These are phyloP conservation scores for Melaleuca alternifolia DNA, from an alignment of 345 rosid genomes.

Conservation along the genomic window DNA sequence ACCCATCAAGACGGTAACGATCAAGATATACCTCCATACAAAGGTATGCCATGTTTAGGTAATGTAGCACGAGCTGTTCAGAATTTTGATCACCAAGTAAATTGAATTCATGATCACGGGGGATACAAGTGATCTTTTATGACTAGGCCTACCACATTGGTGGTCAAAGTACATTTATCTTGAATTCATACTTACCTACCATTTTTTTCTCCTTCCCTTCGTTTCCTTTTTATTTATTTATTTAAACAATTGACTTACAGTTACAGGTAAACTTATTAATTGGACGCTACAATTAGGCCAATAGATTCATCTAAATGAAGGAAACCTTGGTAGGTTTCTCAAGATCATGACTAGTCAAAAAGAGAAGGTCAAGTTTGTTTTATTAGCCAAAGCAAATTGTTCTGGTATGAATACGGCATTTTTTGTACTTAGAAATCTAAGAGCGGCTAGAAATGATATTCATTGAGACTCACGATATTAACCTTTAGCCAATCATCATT, in stretches of 20 bases:
- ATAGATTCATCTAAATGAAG: background rate
- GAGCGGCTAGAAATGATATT: background rate
- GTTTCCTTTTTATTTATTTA: background rate
- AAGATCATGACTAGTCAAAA: background rate
- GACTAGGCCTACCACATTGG: background rate
- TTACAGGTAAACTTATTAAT: background rate
- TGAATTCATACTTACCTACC: background rate
- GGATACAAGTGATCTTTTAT: background rate
- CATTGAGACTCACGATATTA: background rate
- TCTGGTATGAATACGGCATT: background rate
- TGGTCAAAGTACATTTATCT: background rate
- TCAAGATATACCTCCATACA: background rate
- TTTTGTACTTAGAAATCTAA: background rate
- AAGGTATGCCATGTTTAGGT: no score
- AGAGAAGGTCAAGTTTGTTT: background rate
- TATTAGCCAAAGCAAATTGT: background rate
- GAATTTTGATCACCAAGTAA: background rate
- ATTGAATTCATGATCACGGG: rapidly evolving
- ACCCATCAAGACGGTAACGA: background rate
- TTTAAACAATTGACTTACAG: background rate
- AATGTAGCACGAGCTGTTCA: background rate
- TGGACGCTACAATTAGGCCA: background rate
- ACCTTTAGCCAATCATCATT: background rate
- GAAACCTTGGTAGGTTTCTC: background rate
- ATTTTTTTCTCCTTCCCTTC: background rate